A percentile compares a stretch with the other conserved stretches of the same genome.
These are phyloP conservation scores for Trichosporon sp. DNA, from an alignment of 1,284 basidiomycete species.

Conservation along the genomic window DNA sequence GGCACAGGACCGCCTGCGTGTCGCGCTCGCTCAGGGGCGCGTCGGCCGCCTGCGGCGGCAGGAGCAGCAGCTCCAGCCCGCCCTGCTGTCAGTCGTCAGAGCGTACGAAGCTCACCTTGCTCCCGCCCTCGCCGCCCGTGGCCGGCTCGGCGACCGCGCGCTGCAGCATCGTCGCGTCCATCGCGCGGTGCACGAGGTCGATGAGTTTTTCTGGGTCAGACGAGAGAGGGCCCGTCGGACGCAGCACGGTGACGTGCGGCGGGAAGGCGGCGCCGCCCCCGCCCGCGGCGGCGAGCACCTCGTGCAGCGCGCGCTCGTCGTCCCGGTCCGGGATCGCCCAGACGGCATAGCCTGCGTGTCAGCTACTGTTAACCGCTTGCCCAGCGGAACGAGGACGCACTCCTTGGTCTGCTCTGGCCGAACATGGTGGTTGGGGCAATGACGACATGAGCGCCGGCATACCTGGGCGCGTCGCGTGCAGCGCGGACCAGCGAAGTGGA, in stretches of 20 bases:
- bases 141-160: neutral
- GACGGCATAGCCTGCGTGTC: neutral
- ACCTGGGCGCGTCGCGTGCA: neutral
- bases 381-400: neutral
- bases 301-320: neutral
- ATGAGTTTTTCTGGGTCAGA: neutral
- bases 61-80: neutral
- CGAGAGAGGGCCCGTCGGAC: neutral
- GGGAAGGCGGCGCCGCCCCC: neutral
- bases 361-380: neutral
- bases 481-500: neutral
- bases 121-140: neutral
- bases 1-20: neutral
- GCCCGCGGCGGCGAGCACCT: neutral
- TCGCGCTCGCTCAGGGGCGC: neutral
- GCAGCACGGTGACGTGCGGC: neutral
- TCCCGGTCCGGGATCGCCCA: neutral
- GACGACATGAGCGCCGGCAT: neutral
- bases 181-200: neutral
- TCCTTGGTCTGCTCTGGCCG: neutral
- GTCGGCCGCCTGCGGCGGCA: neutral
- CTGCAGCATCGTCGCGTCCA: conserved; percentile 1
- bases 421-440: neutral
- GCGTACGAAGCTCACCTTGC: neutral
- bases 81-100: neutral